Base-by-base conservation (phyloP, 768 basidiomycete genomes). In the Lactarius trivialis region DNA sequence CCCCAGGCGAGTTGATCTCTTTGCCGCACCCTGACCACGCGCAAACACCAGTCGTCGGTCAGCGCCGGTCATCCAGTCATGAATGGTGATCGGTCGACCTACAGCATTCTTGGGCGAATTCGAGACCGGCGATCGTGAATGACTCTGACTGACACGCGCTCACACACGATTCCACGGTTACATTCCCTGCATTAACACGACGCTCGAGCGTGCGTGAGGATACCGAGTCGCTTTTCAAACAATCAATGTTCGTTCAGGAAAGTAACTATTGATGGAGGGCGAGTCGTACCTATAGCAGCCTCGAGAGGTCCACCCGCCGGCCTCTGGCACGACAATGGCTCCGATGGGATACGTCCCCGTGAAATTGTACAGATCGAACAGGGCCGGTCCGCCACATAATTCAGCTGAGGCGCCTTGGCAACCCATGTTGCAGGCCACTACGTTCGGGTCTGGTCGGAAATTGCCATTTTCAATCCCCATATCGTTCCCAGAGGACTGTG, bases 401-500 rank as follows among this genome's bases (percentile, higher is more conserved):
- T 62, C 56, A 24, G 5, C 28, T 0, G 28, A 15, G 60, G 55
- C 32, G 51, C 64, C 64, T 36, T 63, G 52, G 43, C 61, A 58
- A 26, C 49, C 49, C 34, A 63, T n/a, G 37, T 56, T 41, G 39
- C 39, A 41, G 19, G 17, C 17, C 19, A 19, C 3, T 4, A 9
- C 4, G 19, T 26, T 7, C 15, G 28, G 49, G 49, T 3, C 14
- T 6, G 12, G 49, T 12, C 28, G 24, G 6, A 24, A 24, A 8
- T n/a, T n/a, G n/a, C n/a, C n/a, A n/a, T 85, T 78, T 78, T 50
- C 12, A 15, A 30, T 19, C 24, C 49, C 49, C 4, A 28, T 24
- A 3, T 28, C 24, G 28, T 50, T 30, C 4, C 49, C 49, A 19
- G 15, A 24, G 17, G 15, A 50, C 17, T 1, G 17, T 26, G 24